Evolutionary conservation across 805 yeast genomes (phyloP), one percentile per base, ranked within the genome.

Genomic region (Schwanniomyces yamadae): DNA sequence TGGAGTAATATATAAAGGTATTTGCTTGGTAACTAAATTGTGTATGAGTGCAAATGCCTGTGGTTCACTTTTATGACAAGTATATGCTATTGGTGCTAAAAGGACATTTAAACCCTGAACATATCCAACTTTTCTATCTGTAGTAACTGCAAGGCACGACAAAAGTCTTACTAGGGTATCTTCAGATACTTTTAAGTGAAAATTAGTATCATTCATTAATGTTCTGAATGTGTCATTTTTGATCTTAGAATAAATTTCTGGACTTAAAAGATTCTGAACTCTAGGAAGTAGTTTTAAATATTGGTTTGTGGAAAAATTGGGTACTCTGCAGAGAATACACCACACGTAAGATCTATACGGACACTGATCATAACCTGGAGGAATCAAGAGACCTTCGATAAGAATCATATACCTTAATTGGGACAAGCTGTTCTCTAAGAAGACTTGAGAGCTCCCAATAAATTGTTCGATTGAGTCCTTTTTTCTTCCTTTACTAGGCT

Each of bases 71-170:
- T 81, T 79, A 41, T 63, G 55, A 48, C 84, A 73, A 1, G 84
- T 72, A 54, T 77, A 89, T 12, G 88, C 73, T 37, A 89, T 75
- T 1, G 96, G 96, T 0, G 95, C 96, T 16, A 84, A 73, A 15
- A 89, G 57, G 0, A 89, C 88, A 54, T 89, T 89, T 83, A 90
- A 78, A 2, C 96, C 96, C 55, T 89, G 96, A n/a, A 89, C 96
- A 52, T 87, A 87, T 0, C 73, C 73, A 5, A 56, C 63, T 26
- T 52, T 53, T 34, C 30, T 53, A 39, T 28, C 33, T 8, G 54
- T 40, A 13, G 73, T 59, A 56, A 78, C 60, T 3, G 95, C 95
- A 52, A 78, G 75, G n/a, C 84, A 80, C 21, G 85, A 82, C 17
- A 89, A 67, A 3, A 88, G 63, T 29, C 96, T 61, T 7, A 82